Conservation (phyloP, 257 asterid genomes). For the Linderniella brevidens region DNA sequence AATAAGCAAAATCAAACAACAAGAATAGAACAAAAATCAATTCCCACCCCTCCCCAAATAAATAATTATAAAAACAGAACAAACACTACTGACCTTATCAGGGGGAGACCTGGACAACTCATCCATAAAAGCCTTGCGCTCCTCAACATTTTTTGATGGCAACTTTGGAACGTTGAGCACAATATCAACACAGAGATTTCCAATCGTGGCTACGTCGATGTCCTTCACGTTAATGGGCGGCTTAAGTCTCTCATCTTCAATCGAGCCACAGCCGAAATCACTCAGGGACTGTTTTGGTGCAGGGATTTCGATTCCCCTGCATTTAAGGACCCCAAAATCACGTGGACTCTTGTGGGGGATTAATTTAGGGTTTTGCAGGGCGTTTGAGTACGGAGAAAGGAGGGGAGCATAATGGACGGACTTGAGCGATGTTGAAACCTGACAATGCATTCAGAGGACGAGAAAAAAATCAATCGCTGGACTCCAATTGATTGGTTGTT, state of each 20-base stretch:
- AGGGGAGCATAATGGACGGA: constrained; percentile 21
- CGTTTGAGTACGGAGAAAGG: constrained; percentile 22
- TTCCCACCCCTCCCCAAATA: background rate
- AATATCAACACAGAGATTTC: constrained; percentile 82
- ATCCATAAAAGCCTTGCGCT: constrained; percentile 64
- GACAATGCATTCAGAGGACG: constrained; percentile 44
- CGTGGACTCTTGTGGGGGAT: constrained; percentile 7
- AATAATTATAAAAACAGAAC: background rate
- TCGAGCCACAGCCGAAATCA: constrained; percentile 26
- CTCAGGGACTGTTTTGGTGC: constrained; percentile 21
- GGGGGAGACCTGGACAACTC: constrained; percentile 67
- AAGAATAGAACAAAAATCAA: background rate
- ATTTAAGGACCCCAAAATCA: constrained; percentile 19
- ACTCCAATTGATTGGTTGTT: no score
- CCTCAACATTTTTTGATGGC: constrained; percentile 56
- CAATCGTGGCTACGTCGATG: constrained; percentile 73
- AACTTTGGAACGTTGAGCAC: constrained; percentile 70
- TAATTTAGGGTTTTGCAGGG: constrained; percentile 37
- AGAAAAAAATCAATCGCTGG: no score
- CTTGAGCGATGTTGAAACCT: constrained; percentile 25
- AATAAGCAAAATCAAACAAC: background rate
- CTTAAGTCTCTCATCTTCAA: constrained; percentile 24
- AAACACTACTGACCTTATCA: constrained; percentile 38
- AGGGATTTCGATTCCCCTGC: constrained; percentile 30
- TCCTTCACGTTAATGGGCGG: constrained; percentile 32